A percentile compares a stretch with the other conserved stretches of the same genome.
Evolutionary conservation across 768 basidiomycete genomes (phyloP).

Genomic region (Mrakia blollopis): DNA sequence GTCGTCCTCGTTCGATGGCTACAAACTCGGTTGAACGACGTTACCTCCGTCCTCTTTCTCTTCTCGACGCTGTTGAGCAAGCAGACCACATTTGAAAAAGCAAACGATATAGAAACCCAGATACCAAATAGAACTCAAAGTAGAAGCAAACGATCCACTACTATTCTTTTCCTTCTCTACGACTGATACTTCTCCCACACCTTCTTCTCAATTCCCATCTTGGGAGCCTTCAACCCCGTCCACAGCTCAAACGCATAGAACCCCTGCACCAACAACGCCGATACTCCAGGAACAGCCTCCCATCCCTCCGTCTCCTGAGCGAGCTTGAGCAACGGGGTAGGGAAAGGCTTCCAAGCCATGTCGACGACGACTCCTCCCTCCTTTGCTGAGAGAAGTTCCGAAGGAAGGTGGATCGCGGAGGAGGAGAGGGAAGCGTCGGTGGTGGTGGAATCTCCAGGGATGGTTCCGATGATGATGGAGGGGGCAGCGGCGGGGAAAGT

Average conservation of each 20-base stretch:
- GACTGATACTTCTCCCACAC: slow-evolving; percentile 36
- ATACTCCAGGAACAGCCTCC: slow-evolving; percentile 69
- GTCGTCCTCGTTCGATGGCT: too few relatives aligned
- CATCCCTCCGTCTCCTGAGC: slow-evolving; percentile 56
- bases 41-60: too few relatives aligned
- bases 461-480: slow-evolving; percentile 77
- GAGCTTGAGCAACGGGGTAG: slow-evolving; percentile 70
- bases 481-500: slow-evolving; percentile 54
- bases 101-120: too few relatives aligned
- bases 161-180: not conserved
- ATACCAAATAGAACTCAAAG: too few relatives aligned
- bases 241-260: slow-evolving; percentile 77
- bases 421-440: slow-evolving; percentile 47
- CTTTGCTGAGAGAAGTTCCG: slow-evolving; percentile 53
- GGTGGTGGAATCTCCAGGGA: slow-evolving; percentile 56
- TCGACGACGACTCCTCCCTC: slow-evolving; percentile 74
- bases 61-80: too few relatives aligned
- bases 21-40: too few relatives aligned
- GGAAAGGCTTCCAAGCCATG: slow-evolving; percentile 86
- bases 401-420: slow-evolving; percentile 52
- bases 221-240: slow-evolving; percentile 55
- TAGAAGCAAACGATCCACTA: too few relatives aligned
- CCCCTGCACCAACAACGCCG: slow-evolving; percentile 83
- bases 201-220: slow-evolving; percentile 35
- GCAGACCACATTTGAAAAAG: too few relatives aligned